phyloP scores from a whole-genome alignment of 2,329 filamentous ascomycete species.

The Penicillium sp. region DNA sequence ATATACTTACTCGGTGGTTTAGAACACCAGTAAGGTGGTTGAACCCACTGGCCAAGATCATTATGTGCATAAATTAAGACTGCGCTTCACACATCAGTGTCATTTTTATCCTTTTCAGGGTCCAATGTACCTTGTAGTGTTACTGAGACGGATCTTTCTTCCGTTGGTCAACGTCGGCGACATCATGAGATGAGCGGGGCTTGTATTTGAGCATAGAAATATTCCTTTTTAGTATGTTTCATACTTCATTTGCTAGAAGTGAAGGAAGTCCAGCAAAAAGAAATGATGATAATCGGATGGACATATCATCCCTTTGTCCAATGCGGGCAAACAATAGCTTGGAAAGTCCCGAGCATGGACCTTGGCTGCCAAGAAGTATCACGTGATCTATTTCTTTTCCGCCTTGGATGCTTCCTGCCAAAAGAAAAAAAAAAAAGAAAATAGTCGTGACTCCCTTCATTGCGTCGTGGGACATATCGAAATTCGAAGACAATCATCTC shows the following conservation, averaged over 20 bases:
- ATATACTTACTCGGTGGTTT: neutral
- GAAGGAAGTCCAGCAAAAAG: neutral
- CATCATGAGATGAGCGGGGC: neutral
- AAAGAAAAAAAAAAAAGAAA: slow-evolving; percentile 3
- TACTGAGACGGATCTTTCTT: neutral
- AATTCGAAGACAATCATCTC: neutral
- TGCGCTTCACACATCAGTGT: neutral
- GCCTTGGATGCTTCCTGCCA: slow-evolving; percentile 8
- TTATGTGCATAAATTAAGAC: neutral
- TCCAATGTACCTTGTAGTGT: neutral
- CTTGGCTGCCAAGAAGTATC: neutral
- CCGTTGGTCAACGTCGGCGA: neutral
- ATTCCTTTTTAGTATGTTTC: neutral
- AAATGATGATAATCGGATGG: neutral
- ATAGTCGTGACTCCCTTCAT: slow-evolving; percentile 4
- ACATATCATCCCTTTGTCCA: neutral
- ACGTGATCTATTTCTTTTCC: slow-evolving; percentile 4
- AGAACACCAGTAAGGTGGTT: neutral
- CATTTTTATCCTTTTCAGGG: neutral
- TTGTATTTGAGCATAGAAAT: neutral
- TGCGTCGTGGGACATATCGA: neutral
- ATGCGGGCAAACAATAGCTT: slow-evolving; percentile 1
- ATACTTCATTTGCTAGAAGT: neutral
- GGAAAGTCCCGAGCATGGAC: neutral
- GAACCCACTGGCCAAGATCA: no score